These are phyloP conservation scores for Phytophthora niederhauseri DNA, from an alignment of 352 stramenopile genomes.

Conservation along the genomic window DNA sequence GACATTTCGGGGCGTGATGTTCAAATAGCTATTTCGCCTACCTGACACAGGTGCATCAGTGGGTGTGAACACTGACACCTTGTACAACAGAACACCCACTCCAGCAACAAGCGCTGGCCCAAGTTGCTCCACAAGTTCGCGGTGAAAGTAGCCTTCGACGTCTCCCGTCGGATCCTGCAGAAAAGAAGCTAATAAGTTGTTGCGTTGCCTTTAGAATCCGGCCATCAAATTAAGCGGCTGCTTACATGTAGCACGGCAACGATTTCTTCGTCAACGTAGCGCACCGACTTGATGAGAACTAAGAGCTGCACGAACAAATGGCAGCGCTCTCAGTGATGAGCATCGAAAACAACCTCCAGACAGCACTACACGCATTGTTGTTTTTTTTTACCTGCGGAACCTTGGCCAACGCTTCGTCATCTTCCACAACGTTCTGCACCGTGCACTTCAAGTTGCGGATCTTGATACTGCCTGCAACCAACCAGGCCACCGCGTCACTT, in stretches of 20 bases:
- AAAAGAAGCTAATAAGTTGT: not conserved
- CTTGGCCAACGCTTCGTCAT: slow-evolving; percentile 63
- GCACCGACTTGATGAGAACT: slow-evolving; percentile 78
- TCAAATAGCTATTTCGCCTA: slow-evolving; percentile 66
- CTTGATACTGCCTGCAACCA: slow-evolving; percentile 60
- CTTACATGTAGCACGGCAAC: slow-evolving; percentile 73
- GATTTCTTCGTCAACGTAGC: slow-evolving; percentile 87
- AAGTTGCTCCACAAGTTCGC: slow-evolving; percentile 75
- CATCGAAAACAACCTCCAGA: not conserved
- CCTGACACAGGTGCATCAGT: slow-evolving; percentile 54
- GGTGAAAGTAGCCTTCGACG: slow-evolving; percentile 85
- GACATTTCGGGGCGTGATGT: slow-evolving; percentile 73
- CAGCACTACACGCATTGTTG: no score
- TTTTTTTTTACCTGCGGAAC: slow-evolving; percentile 47
- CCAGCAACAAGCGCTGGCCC: slow-evolving; percentile 58
- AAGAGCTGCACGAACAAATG: slow-evolving; percentile 45
- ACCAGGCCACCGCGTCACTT: slow-evolving; percentile 2
- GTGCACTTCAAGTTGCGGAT: slow-evolving; percentile 69
- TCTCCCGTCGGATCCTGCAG: slow-evolving; percentile 77
- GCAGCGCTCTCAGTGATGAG: not conserved
- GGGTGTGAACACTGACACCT: slow-evolving; percentile 74
- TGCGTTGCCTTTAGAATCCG: not conserved
- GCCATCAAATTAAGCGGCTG: not conserved
- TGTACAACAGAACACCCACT: slow-evolving; percentile 59
- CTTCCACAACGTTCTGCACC: slow-evolving; percentile 60